Evolutionary conservation across 2,329 filamentous ascomycete genomes (phyloP).

Genomic region (Gyromitra esculenta): DNA sequence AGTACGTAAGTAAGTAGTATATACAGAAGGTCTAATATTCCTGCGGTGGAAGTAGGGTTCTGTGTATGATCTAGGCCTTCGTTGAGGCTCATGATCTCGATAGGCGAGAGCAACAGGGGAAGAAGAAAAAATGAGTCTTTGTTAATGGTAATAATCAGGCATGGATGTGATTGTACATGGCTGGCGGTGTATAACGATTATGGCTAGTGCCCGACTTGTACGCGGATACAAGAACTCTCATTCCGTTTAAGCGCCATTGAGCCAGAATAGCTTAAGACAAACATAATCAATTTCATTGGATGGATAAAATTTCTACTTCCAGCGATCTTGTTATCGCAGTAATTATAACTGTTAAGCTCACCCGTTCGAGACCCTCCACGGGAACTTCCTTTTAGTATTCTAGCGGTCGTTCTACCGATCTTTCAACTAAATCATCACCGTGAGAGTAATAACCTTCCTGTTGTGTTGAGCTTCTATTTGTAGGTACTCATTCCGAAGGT

Average conservation of each 20-base stretch:
- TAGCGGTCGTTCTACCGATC: constrained; percentile 5
- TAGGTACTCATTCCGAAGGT: constrained; percentile 21
- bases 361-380: neutral
- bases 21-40: neutral
- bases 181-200: neutral
- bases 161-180: constrained; percentile 39
- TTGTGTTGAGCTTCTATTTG: constrained; percentile 45
- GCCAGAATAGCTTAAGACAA: constrained; percentile 21
- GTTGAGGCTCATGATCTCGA: constrained; percentile 35
- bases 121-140: neutral
- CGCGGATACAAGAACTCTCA: constrained; percentile 32
- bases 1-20: neutral
- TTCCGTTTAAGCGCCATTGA: constrained; percentile 44
- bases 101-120: neutral
- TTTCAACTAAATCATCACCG: constrained; percentile 21
- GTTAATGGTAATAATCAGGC: constrained; percentile 14
- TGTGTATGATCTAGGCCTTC: neutral
- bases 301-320: constrained; percentile 3
- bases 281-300: constrained; percentile 9
- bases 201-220: neutral
- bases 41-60: neutral
- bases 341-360: neutral
- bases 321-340: neutral
- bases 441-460: constrained; percentile 38
- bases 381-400: neutral